Percentiles rank a stretch among this genome's conserved stretches.
phyloP scores from a whole-genome alignment of 2,329 filamentous ascomycete genomes.

The Zasmidium angulare region DNA sequence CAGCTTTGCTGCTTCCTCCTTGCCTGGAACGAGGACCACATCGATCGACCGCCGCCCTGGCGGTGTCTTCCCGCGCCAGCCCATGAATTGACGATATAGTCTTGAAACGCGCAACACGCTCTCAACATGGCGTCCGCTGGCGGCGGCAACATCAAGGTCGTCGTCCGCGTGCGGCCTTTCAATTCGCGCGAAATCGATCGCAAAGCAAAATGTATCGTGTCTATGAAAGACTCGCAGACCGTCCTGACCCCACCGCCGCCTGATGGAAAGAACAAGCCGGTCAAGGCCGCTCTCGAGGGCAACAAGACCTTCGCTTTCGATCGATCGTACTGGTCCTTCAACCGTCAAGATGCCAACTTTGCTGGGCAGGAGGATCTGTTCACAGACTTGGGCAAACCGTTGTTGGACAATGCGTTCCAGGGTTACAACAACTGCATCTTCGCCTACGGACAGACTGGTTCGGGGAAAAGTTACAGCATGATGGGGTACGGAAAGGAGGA shows the following conservation, averaged over 20 bases:
- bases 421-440: conserved; percentile 99
- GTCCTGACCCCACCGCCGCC: conserved; percentile 71
- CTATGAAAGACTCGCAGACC: conserved; percentile 93
- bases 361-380: conserved; percentile 89
- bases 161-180: conserved; percentile 93
- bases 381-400: conserved; percentile 79
- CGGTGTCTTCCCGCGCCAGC: background rate
- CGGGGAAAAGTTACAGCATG: conserved; percentile 99
- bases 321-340: conserved; percentile 97
- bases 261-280: conserved; percentile 63
- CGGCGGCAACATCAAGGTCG: conserved; percentile 98
- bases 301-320: conserved; percentile 93
- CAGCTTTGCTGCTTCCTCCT: background rate
- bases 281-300: conserved; percentile 63
- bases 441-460: conserved; percentile 96
- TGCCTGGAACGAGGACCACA: background rate
- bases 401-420: conserved; percentile 96
- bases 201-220: conserved; percentile 91
- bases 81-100: conserved; percentile 7
- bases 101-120: background rate
- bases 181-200: conserved; percentile 83
- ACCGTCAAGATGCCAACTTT: conserved; percentile 75
- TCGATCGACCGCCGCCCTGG: conserved; percentile 13
- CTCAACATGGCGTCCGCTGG: conserved; percentile 45
- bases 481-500: conserved; percentile 98